Percentiles rank a stretch among this genome's conserved stretches.
These are phyloP conservation scores for Crithidia bombi DNA, from an alignment of 208 protist genomes.

Conservation along the genomic window DNA sequence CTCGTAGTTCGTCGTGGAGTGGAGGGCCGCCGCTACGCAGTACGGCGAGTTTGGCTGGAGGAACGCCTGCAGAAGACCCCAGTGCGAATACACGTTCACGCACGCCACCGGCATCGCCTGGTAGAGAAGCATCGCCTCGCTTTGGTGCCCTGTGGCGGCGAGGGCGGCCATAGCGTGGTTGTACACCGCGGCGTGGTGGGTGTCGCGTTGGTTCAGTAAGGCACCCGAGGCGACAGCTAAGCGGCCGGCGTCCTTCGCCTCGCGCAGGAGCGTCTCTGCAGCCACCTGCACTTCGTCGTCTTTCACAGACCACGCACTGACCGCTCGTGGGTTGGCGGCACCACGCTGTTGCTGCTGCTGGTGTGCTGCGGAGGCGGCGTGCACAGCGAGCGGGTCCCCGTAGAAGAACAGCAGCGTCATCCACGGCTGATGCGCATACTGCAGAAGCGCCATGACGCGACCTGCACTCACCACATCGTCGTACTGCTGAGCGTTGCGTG, in stretches of 20 bases:
- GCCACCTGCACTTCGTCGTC: not conserved
- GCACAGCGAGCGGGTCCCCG: constrained; percentile 22
- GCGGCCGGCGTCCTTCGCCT: not conserved
- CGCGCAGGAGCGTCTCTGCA: constrained; percentile 1
- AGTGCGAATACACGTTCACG: constrained; percentile 38
- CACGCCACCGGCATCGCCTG: constrained; percentile 5
- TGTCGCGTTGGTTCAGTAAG: constrained; percentile 19
- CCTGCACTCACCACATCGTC: constrained; percentile 17
- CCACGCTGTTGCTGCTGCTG: not conserved
- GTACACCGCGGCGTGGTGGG: constrained; percentile 39
- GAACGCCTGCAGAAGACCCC: constrained; percentile 34
- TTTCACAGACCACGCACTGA: not conserved
- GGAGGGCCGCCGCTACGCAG: constrained; percentile 14
- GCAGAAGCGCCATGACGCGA: constrained; percentile 29
- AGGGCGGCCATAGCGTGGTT: constrained; percentile 54
- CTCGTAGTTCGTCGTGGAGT: constrained; percentile 18
- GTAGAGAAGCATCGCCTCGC: constrained; percentile 45
- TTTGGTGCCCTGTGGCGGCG: constrained; percentile 29
- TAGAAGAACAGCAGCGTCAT: constrained; percentile 36
- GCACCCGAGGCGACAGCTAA: constrained; percentile 23
- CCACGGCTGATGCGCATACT: constrained; percentile 25
- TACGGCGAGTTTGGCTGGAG: constrained; percentile 19
- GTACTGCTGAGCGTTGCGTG: not conserved
- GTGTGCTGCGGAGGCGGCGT: not conserved
- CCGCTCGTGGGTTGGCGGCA: not conserved